A percentile compares a stretch with the other conserved stretches of the same genome.
Conservation (phyloP, 352 stramenopile species). For the Globisporangium apiculatum region DNA sequence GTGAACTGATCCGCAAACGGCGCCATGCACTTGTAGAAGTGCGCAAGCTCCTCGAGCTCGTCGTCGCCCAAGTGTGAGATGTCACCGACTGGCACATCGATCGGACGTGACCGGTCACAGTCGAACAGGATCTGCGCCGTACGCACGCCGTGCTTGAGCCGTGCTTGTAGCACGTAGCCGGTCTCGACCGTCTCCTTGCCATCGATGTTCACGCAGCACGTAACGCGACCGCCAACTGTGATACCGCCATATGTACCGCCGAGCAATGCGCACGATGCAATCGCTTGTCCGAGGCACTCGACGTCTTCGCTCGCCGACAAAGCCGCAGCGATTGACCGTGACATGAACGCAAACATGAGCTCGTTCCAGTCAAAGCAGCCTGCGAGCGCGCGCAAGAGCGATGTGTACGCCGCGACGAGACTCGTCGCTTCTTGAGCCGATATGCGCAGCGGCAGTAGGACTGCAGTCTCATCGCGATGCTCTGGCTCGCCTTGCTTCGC, state of each 20-base stretch:
- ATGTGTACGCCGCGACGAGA: constrained; percentile 38
- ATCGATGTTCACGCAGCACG: constrained; percentile 68
- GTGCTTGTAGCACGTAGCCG: constrained; percentile 52
- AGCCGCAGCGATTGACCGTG: constrained; percentile 9
- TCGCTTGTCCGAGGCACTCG: constrained; percentile 12
- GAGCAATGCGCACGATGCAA: constrained; percentile 44
- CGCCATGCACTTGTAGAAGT: constrained; percentile 30
- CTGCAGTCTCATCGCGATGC: background rate
- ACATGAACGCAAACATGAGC: constrained; percentile 21
- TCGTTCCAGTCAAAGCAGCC: constrained; percentile 25
- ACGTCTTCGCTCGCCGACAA: background rate
- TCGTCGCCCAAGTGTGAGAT: constrained; percentile 38
- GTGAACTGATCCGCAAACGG: constrained; percentile 23
- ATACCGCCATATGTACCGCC: constrained; percentile 47
- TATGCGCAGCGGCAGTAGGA: constrained; percentile 25
- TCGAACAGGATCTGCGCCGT: constrained; percentile 60
- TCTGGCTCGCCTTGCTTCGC: background rate
- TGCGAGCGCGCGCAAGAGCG: constrained; percentile 31
- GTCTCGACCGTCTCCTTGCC: constrained; percentile 68
- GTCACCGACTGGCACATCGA: constrained; percentile 51
- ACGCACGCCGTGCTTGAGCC: constrained; percentile 29
- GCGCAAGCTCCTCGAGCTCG: constrained; percentile 23
- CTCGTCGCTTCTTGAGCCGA: constrained; percentile 38
- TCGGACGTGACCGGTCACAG: constrained; percentile 37
- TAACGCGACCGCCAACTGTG: constrained; percentile 49